These are phyloP conservation scores for Phytophthora meadii DNA, from an alignment of 352 stramenopile species.

Conservation along the genomic window DNA sequence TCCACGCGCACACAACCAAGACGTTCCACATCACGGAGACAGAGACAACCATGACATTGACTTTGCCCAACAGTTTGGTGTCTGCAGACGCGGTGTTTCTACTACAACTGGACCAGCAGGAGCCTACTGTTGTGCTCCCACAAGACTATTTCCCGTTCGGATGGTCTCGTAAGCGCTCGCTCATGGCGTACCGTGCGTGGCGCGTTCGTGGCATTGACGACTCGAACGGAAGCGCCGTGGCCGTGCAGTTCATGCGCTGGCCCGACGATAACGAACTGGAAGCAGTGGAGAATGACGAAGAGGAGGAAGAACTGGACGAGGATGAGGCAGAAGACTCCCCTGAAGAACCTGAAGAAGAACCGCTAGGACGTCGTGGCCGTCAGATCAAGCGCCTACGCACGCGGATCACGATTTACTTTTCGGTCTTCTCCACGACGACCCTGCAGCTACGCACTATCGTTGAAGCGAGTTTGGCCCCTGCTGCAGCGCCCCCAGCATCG, in stretches of 20 bases:
- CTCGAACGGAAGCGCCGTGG: slow-evolving; percentile 55
- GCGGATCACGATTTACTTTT: slow-evolving; percentile 73
- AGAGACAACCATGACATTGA: slow-evolving; percentile 60
- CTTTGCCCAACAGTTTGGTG: slow-evolving; percentile 65
- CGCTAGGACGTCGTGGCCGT: slow-evolving; percentile 29
- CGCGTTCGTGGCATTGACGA: slow-evolving; percentile 59
- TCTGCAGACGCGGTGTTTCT: slow-evolving; percentile 58
- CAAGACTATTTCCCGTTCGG: slow-evolving; percentile 72
- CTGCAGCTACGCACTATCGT: slow-evolving; percentile 71
- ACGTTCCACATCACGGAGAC: slow-evolving; percentile 69
- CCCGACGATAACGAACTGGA: slow-evolving; percentile 43
- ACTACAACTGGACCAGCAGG: slow-evolving; percentile 52
- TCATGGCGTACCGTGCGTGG: slow-evolving; percentile 75
- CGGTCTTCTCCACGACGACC: slow-evolving; percentile 48
- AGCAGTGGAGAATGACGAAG: slow-evolving; percentile 47
- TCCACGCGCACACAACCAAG: slow-evolving; percentile 62
- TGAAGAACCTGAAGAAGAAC: slow-evolving; percentile 61
- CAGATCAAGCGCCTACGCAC: slow-evolving; percentile 50
- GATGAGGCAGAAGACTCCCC: slow-evolving; percentile 44
- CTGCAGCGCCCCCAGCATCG: slow-evolving; percentile 20
- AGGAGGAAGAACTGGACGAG: slow-evolving; percentile 50
- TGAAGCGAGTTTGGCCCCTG: slow-evolving; percentile 63
- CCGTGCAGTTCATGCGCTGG: slow-evolving; percentile 75
- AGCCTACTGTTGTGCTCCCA: slow-evolving; percentile 51
- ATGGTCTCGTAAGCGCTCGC: slow-evolving; percentile 49